Percentiles rank a stretch among this genome's conserved stretches.
Evolutionary conservation across 169 alveolate species (phyloP).

Genomic region (Plasmodium falciparum): DNA sequence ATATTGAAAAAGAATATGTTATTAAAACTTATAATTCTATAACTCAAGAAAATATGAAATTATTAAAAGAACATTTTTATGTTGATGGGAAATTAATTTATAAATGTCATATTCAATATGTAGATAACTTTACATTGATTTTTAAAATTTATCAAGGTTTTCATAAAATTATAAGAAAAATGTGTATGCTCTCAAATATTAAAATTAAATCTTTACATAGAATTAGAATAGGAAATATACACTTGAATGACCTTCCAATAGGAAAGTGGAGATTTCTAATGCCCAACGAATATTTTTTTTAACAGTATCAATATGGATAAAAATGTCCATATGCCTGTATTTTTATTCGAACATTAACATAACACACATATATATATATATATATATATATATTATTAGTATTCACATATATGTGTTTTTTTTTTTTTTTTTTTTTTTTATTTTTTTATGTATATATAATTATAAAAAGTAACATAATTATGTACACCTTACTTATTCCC

Average conservation of each 20-base stretch:
- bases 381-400: not conserved
- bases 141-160: slow-evolving; percentile 74
- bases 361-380: not conserved
- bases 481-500: no score
- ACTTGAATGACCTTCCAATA: slow-evolving; percentile 62
- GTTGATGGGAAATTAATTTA: slow-evolving; percentile 77
- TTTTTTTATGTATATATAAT: not conserved
- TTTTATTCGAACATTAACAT: no score
- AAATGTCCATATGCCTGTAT: not conserved
- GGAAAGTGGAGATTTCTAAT: slow-evolving; percentile 80
- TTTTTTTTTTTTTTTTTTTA: not conserved
- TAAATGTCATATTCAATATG: slow-evolving; percentile 67
- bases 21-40: slow-evolving; percentile 47
- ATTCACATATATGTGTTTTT: not conserved
- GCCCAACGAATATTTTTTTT: slow-evolving; percentile 77
- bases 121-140: slow-evolving; percentile 48
- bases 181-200: slow-evolving; percentile 69
- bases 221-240: slow-evolving; percentile 57
- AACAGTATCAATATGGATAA: not conserved
- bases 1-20: slow-evolving; percentile 76
- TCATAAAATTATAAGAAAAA: slow-evolving; percentile 69
- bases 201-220: slow-evolving; percentile 76
- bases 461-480: not conserved
- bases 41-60: slow-evolving; percentile 52
- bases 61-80: slow-evolving; percentile 34